Evolutionary conservation across 2,329 filamentous ascomycete genomes (phyloP).

Genomic region (Lecanicillium sp.): DNA sequence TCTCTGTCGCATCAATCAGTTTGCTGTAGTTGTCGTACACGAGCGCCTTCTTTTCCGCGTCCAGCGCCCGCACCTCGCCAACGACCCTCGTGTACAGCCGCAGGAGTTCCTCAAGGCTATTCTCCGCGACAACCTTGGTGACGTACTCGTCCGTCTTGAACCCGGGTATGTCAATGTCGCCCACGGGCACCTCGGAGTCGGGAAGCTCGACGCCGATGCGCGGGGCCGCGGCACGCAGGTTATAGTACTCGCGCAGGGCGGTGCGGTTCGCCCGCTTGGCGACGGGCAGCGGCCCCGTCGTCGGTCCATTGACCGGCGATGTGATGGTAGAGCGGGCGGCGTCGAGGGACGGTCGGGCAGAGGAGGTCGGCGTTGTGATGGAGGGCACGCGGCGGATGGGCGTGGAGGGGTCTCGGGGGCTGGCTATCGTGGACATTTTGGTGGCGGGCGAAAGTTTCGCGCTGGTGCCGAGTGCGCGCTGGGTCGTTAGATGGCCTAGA

Average conservation of each 20-base stretch:
- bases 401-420: conserved; percentile 54
- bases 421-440: conserved; percentile 63
- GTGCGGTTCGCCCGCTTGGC: conserved; percentile 64
- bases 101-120: conserved; percentile 62
- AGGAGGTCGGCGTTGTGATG: conserved; percentile 48
- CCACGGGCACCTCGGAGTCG: conserved; percentile 53
- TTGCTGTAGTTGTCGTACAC: conserved; percentile 99
- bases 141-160: conserved; percentile 73
- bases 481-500: too few relatives aligned
- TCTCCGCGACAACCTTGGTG: conserved; percentile 51
- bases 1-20: conserved; percentile 92
- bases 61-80: conserved; percentile 79
- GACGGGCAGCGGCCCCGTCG: conserved; percentile 18
- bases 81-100: conserved; percentile 65
- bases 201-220: conserved; percentile 35
- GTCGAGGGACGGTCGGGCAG: conserved; percentile 69
- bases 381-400: conserved; percentile 53
- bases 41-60: conserved; percentile 92
- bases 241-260: conserved; percentile 92
- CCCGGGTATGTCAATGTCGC: conserved; percentile 65
- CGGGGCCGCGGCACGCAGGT: conserved; percentile 48
- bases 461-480: too few relatives aligned
- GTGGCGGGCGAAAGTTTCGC: conserved; percentile 12
- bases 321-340: conserved; percentile 52
- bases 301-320: conserved; percentile 37